Percentiles rank a stretch among this genome's conserved stretches.
Evolutionary conservation across 2,329 filamentous ascomycete species (phyloP).

Genomic region (Calonectria ilicicola): DNA sequence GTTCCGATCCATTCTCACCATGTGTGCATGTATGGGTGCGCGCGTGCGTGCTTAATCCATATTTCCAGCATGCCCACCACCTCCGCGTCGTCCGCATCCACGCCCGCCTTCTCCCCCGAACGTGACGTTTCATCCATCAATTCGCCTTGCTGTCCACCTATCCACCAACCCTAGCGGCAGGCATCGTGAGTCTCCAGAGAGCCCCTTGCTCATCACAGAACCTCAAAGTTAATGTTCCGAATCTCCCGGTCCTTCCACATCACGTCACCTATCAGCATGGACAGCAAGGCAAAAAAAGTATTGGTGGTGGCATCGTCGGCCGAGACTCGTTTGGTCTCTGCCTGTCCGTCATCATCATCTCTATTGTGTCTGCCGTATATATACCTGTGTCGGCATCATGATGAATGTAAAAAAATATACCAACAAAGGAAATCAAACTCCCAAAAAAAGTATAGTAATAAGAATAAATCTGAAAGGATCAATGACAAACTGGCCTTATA

Average conservation of each 20-base stretch:
- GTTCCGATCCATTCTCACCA: slow-evolving; percentile 6
- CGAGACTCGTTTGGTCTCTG: slow-evolving; percentile 40
- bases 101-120: slow-evolving; percentile 2
- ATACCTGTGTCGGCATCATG: slow-evolving; percentile 16
- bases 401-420: slow-evolving; percentile 16
- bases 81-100: neutral
- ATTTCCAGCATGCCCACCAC: neutral
- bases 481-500: slow-evolving; percentile 24
- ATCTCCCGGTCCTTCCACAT: slow-evolving; percentile 1
- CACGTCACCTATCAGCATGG: slow-evolving; percentile 21
- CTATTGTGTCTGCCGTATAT: slow-evolving; percentile 37
- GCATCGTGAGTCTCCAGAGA: slow-evolving; percentile 2
- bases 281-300: slow-evolving; percentile 22
- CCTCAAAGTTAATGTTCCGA: slow-evolving; percentile 3
- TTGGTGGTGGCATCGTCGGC: slow-evolving; percentile 40
- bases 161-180: slow-evolving; percentile 13
- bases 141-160: neutral
- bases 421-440: slow-evolving; percentile 25
- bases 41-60: too few relatives aligned
- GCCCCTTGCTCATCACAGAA: slow-evolving; percentile 5
- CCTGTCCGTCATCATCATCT: slow-evolving; percentile 41
- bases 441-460: slow-evolving; percentile 23
- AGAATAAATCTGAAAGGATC: slow-evolving; percentile 25
- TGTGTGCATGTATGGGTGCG: too few relatives aligned
- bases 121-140: slow-evolving; percentile 14